Base-by-base conservation (phyloP, 345 rosid species). In the Noccaea caerulescens region DNA sequence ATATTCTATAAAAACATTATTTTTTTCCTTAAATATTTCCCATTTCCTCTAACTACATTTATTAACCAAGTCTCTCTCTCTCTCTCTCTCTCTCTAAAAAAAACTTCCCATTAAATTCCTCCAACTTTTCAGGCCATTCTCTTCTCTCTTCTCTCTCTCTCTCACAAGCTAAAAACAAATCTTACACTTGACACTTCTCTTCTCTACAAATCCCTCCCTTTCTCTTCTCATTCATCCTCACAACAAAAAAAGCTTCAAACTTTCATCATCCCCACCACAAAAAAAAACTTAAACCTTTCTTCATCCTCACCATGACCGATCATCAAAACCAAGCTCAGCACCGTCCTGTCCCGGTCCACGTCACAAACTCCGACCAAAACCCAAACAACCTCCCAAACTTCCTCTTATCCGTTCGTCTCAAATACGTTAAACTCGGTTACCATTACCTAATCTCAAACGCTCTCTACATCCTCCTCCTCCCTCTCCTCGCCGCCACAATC, bases 391-490 rank as follows among this genome's bases (percentile, higher is more conserved):
- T 91, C 57, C 97, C 97, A 10, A 82, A 88, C 50, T 88, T 91
- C 58, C 91, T 86, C 33, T 52, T 80, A n/a, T 85, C 96, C 11
- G 88, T 90, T 33, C 82, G 83, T 39, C 86, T 88, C 68, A 90
- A 90, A 33, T 86, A 90, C 39, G 93, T 92, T 11, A 92, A 92
- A 68, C 86, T 92, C 1, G 96, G 96, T 12, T 89, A 88, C 79
- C 96, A 89, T 52, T 92, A 85, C 79, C 65, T 92, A 32, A 82
- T 88, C 67, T 86, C 98, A n/a, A 92, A 85, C 25, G 96, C 92
- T 6, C 77, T 87, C 67, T 87, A 85, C 76, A 75, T 92, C 63
- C 52, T 89, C 50, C 77, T 92, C 61, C 47, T 89, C 32, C 82
- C 89, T 27, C 75, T 86, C 25, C 61, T 86, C 7, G 67, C 43